Conservation (phyloP, 106 monocot species). For the Triglochin maritima region DNA sequence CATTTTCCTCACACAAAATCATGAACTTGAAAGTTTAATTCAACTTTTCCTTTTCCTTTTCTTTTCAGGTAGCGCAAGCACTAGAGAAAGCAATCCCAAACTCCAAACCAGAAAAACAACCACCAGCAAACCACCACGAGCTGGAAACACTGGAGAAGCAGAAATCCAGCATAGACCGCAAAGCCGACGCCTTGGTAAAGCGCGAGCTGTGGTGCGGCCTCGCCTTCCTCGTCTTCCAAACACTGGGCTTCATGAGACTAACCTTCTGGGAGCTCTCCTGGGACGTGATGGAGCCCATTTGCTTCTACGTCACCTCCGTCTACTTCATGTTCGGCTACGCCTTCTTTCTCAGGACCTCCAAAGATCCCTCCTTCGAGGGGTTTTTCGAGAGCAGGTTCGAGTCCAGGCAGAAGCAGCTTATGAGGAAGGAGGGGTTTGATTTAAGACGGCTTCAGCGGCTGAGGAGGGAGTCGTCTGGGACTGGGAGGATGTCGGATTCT, state of each 20-base stretch:
- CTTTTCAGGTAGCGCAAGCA: slow-evolving; percentile 44
- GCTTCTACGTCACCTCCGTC: slow-evolving; percentile 69
- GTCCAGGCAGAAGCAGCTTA: slow-evolving; percentile 39
- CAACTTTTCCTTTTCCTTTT: neutral
- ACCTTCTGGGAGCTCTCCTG: slow-evolving; percentile 88
- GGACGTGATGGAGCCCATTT: slow-evolving; percentile 90
- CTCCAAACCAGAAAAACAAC: neutral
- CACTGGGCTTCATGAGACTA: slow-evolving; percentile 54
- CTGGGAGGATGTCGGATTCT: neutral
- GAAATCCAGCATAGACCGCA: slow-evolving; percentile 37
- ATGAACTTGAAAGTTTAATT: neutral
- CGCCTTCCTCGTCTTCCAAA: slow-evolving; percentile 38
- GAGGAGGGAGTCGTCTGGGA: neutral
- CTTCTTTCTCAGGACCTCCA: slow-evolving; percentile 65
- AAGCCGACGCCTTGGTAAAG: slow-evolving; percentile 27
- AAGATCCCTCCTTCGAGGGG: slow-evolving; percentile 67
- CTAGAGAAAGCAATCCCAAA: slow-evolving; percentile 36
- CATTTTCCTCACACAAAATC: neutral
- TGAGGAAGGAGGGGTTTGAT: slow-evolving; percentile 35
- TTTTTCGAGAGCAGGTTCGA: slow-evolving; percentile 53
- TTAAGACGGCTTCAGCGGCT: slow-evolving; percentile 31
- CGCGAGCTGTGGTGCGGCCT: slow-evolving; percentile 63
- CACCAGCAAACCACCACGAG: slow-evolving; percentile 10
- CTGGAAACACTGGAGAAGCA: slow-evolving; percentile 35
- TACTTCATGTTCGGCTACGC: slow-evolving; percentile 70